Conservation (phyloP, 1,284 basidiomycete genomes). For the Puccinia coronata region DNA sequence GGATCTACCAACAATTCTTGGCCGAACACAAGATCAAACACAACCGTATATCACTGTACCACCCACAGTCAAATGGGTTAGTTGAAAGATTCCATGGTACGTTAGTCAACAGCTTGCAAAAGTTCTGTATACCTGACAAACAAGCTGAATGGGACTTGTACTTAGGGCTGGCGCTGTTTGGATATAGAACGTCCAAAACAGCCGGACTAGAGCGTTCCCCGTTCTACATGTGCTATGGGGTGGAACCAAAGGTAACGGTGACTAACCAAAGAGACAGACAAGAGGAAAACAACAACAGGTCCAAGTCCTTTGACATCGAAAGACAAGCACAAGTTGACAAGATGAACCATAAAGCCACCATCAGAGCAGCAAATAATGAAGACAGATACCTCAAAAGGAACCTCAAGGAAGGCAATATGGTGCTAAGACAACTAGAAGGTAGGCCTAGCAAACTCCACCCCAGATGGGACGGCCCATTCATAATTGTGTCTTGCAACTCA, state of each 20-base stretch:
- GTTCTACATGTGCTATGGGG: slow-evolving; percentile 10
- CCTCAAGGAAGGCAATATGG: background rate
- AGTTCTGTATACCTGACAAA: slow-evolving; percentile 3
- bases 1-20: too few relatives aligned
- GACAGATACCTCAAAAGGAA: background rate
- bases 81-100: slow-evolving; percentile 9
- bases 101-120: background rate
- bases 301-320: background rate
- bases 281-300: background rate
- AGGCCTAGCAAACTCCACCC: slow-evolving; percentile 1
- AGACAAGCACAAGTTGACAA: background rate
- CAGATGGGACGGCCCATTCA: slow-evolving; percentile 14
- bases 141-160: slow-evolving; percentile 5
- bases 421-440: background rate
- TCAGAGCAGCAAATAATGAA: background rate
- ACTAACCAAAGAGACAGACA: background rate
- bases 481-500: background rate
- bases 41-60: background rate
- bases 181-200: background rate
- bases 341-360: background rate
- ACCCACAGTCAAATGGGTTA: slow-evolving; percentile 25
- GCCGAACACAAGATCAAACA: slow-evolving; percentile 8
- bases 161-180: background rate
- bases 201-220: background rate
- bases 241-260: background rate